Conservation (phyloP, 164 flowering plant species). For the Taxillus chinensis region DNA sequence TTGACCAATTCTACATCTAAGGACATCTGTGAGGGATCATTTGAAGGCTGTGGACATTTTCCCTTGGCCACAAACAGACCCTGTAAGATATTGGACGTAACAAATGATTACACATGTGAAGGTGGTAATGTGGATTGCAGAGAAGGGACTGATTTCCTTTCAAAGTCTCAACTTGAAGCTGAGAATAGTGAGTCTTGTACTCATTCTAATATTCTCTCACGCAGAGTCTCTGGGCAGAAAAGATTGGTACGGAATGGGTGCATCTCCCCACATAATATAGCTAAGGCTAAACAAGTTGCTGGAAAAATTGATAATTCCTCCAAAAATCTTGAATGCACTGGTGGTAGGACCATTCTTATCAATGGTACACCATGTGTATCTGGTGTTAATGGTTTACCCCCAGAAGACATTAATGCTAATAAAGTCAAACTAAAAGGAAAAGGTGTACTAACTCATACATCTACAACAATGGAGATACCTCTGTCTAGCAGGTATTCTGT, state of each 20-base stretch:
- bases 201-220: conserved; percentile 14
- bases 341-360: conserved; percentile 3
- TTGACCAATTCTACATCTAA: conserved; percentile 6
- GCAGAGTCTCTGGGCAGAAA: conserved; percentile 35
- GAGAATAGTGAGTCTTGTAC: conserved; percentile 5
- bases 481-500: conserved; percentile 30
- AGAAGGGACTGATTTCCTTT: conserved; percentile 12
- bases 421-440: conserved; percentile 41
- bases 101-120: conserved; percentile 4
- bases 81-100: conserved; percentile 17
- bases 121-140: conserved; percentile 13
- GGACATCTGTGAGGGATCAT: conserved; percentile 14
- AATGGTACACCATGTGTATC: conserved; percentile 9
- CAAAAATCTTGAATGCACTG: conserved; percentile 13
- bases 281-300: conserved; percentile 29
- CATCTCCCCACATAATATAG: conserved; percentile 70
- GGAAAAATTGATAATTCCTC: conserved; percentile 11
- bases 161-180: conserved; percentile 7
- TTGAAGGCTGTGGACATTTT: conserved; percentile 4
- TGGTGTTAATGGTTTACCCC: conserved; percentile 20
- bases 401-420: conserved; percentile 20
- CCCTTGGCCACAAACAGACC: conserved; percentile 8
- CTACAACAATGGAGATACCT: conserved; percentile 10
- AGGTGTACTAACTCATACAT: conserved; percentile 17
- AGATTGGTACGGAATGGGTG: conserved; percentile 82